Conservation (phyloP, 78 protist species). For the Corallochytrium limacisporum region DNA sequence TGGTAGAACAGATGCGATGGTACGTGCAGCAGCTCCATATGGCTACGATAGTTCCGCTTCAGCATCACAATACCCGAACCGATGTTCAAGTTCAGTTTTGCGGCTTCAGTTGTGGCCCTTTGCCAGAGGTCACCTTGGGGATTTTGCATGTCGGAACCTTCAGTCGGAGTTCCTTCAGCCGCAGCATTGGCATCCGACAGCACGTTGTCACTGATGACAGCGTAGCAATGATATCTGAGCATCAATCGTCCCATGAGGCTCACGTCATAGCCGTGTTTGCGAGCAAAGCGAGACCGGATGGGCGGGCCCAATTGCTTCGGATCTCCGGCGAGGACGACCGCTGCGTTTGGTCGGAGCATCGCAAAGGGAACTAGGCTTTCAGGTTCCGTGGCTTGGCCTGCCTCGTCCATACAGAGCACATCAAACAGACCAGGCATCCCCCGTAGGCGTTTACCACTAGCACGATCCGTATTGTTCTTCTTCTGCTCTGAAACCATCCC, state of each 20-base stretch:
- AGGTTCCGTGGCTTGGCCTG: not conserved
- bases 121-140: too few species aligned
- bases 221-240: not conserved
- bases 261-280: not conserved
- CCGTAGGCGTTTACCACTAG: conserved; percentile 9
- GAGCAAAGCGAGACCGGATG: not conserved
- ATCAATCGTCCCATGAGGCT: conserved; percentile 20
- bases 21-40: not conserved
- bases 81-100: not conserved
- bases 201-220: not conserved
- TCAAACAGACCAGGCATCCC: conserved; percentile 2
- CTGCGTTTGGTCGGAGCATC: not conserved
- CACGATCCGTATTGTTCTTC: not conserved
- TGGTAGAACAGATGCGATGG: conserved; percentile 15
- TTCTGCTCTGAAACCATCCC: not conserved
- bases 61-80: not conserved
- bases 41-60: conserved; percentile 23
- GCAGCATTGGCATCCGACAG: not conserved
- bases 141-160: too few species aligned
- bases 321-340: conserved; percentile 12
- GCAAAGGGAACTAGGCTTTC: not conserved
- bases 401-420: not conserved
- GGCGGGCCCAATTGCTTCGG: conserved; percentile 24
- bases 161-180: not conserved
- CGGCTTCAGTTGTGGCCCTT: too few species aligned